These are phyloP conservation scores for Saccharomyces paradoxus DNA, from an alignment of 805 yeast genomes.

Conservation along the genomic window DNA sequence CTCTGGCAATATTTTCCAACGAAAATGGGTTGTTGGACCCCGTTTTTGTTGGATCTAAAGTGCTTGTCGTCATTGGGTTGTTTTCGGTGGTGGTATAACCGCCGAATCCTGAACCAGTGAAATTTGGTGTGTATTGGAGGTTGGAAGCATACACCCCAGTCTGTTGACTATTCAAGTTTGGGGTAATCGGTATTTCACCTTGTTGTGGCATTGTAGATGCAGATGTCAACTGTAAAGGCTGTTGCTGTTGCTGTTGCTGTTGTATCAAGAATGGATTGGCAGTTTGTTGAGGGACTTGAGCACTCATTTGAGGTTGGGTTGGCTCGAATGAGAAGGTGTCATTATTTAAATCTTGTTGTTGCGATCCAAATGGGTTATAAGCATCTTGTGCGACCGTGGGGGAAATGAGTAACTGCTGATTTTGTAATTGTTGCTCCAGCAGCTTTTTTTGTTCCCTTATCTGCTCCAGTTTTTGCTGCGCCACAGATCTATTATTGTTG, in stretches of 20 bases:
- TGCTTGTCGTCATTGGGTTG: slow-evolving; percentile 1
- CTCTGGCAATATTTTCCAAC: slow-evolving; percentile 20
- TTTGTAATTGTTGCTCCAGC: slow-evolving; percentile 21
- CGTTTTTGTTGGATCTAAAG: slow-evolving; percentile 16
- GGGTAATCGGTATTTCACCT: not conserved
- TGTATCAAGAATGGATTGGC: slow-evolving; percentile 19
- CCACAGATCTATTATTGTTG: slow-evolving; percentile 14
- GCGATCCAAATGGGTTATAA: slow-evolving; percentile 24
- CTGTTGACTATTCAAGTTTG: slow-evolving; percentile 13
- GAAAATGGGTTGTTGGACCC: slow-evolving; percentile 34
- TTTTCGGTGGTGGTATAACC: slow-evolving; percentile 34
- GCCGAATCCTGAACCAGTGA: slow-evolving; percentile 54
- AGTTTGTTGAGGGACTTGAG: slow-evolving; percentile 20
- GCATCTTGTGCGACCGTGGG: slow-evolving; percentile 21
- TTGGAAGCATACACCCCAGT: slow-evolving; percentile 25
- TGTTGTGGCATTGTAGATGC: not conserved
- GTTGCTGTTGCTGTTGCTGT: slow-evolving; percentile 10
- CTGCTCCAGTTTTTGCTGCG: slow-evolving; percentile 25
- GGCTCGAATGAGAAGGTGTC: slow-evolving; percentile 13
- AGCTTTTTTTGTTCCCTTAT: slow-evolving; percentile 20
- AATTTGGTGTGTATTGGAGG: slow-evolving; percentile 25
- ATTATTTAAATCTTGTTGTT: slow-evolving; percentile 5
- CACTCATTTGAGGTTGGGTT: slow-evolving; percentile 13
- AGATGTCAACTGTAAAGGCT: not conserved
- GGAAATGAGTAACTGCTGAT: slow-evolving; percentile 16